A percentile compares a stretch with the other conserved stretches of the same genome.
Evolutionary conservation across 192 early-diverging fungal species (phyloP).

Genomic region (Coemansia sp.): DNA sequence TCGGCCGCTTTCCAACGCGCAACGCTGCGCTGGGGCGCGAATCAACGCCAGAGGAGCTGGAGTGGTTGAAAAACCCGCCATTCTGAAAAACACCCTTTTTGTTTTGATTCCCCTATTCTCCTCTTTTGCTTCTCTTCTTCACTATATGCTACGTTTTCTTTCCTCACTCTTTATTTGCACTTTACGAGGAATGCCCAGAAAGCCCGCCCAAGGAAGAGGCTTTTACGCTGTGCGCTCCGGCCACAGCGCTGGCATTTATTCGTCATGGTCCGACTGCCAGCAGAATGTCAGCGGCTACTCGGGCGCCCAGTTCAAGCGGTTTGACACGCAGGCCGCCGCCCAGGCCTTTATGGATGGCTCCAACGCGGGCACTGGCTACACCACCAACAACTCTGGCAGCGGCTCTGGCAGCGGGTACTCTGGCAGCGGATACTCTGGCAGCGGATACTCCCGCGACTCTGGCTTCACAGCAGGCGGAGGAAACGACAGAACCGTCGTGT

Average conservation of each 20-base stretch:
- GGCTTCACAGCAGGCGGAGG: too few species aligned
- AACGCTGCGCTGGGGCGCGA: constrained; percentile 58
- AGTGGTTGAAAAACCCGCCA: constrained; percentile 49
- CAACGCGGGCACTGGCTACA: background rate
- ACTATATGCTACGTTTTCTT: background rate
- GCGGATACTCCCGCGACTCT: background rate
- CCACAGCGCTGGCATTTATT: constrained; percentile 27
- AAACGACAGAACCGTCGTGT: constrained; percentile 53
- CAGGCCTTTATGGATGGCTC: constrained; percentile 47
- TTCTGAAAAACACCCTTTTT: constrained; percentile 15
- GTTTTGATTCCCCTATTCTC: background rate
- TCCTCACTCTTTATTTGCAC: background rate
- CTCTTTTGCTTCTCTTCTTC: background rate
- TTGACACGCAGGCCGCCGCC: constrained; percentile 60
- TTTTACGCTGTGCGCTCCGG: constrained; percentile 48
- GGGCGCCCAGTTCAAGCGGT: constrained; percentile 67
- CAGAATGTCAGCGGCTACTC: constrained; percentile 55
- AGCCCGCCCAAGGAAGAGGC: background rate
- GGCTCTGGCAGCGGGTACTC: constrained; percentile 58
- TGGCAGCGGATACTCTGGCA: background rate
- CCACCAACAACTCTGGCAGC: constrained; percentile 61
- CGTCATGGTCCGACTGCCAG: constrained; percentile 66
- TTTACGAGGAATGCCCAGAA: constrained; percentile 1
- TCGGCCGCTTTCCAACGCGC: constrained; percentile 66
- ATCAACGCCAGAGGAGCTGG: constrained; percentile 60